Base-by-base conservation (phyloP, 176 grass and related monocot genomes). In the Carex cristatella region DNA sequence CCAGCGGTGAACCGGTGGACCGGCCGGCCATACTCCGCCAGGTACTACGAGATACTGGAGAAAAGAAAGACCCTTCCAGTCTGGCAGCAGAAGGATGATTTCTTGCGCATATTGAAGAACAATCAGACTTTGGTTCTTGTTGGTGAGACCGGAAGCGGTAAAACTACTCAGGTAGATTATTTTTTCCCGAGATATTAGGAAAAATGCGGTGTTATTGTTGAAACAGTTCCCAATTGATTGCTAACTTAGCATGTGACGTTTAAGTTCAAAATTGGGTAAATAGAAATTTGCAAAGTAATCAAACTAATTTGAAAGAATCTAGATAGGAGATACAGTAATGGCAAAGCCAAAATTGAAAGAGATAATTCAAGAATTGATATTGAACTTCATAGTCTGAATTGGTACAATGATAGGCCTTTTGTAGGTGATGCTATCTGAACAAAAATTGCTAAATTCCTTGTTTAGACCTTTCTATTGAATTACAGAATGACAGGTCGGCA, bases 71-170 rank as follows among this genome's bases (percentile, higher is more conserved):
- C 90, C 40, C 93, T 99, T 10, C 96, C 96, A 12, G 96, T 99
- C 32, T 99, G 96, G 96, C 96, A 95, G 73, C 96, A 99, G 84
- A 99, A 99, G 84, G 93, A 99, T 1, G 96, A 95, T 30, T 99
- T 99, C 33, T 85, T 95, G 86, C 69, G 84, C 80, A 83, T 55
- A 54, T 85, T 99, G 65, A 91, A 91, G 69, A 89, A 79, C 51
- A 95, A 92, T 65, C 96, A 99, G 83, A 94, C 87, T 69, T 62
- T 98, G 69, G 94, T 98, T 42, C 89, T 98, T 28, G 95, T 98
- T 40, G 95, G 95, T 2, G 95, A 98, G 77, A 98, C 95, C 2
- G 95, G 95, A 86, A 98, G 96, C n/a, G 96, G 96, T 46, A 99
- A 99, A 85, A 99, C 96, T 82, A 99, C 93, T 28, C 96, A 99